A percentile compares a stretch with the other conserved stretches of the same genome.
Evolutionary conservation across 2,329 filamentous ascomycete species (phyloP).

Genomic region (Aspergillus sp.): DNA sequence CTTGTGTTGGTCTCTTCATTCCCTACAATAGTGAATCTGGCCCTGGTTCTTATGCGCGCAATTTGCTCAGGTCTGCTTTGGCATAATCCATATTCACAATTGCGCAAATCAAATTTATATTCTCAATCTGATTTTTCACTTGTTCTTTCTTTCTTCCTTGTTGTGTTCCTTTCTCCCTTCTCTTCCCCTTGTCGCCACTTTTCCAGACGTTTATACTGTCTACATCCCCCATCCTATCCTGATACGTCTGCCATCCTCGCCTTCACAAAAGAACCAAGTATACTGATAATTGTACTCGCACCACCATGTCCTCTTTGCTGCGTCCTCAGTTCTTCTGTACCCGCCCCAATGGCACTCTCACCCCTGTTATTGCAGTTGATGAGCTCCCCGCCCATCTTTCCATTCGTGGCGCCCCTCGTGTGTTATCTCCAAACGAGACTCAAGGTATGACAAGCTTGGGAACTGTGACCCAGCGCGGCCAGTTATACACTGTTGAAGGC

Average conservation of each 20-base stretch:
- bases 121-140: constrained; percentile 3
- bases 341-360: constrained; percentile 41
- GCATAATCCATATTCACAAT: constrained; percentile 6
- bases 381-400: constrained; percentile 42
- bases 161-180: constrained; percentile 10
- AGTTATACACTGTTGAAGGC: constrained; percentile 37
- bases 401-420: constrained; percentile 39
- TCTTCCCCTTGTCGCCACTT: not conserved
- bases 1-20: constrained; percentile 6
- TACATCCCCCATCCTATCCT: not conserved
- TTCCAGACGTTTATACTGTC: not conserved
- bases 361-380: constrained; percentile 47
- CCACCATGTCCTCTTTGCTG: constrained; percentile 24
- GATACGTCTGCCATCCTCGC: not conserved
- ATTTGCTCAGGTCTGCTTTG: constrained; percentile 4
- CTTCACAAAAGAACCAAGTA: not conserved
- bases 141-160: constrained; percentile 5
- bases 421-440: constrained; percentile 37
- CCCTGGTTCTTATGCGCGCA: constrained; percentile 11
- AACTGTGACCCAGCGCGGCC: constrained; percentile 28
- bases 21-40: constrained; percentile 14
- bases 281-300: not conserved
- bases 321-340: constrained; percentile 44
- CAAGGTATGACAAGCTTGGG: constrained; percentile 46
- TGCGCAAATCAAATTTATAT: constrained; percentile 5